Evolutionary conservation across 192 early-diverging fungal species (phyloP).

Genomic region (Coemansia sp.): DNA sequence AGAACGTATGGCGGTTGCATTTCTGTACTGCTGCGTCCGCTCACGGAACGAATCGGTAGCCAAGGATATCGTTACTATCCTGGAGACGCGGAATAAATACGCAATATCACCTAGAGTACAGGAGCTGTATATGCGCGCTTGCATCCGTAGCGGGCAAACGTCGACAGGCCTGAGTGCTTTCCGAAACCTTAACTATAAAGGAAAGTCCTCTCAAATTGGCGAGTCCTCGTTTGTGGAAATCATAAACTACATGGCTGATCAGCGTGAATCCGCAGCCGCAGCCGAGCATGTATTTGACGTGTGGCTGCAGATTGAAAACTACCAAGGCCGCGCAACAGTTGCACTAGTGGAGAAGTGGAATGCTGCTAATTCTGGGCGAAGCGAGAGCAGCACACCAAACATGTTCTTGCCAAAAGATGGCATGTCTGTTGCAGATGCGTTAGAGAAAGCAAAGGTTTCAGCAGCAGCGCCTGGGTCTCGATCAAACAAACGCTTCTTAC

Average conservation of each 20-base stretch:
- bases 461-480: background rate
- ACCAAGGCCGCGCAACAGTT: conserved; percentile 13
- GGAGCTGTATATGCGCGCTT: conserved; percentile 47
- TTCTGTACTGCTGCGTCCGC: conserved; percentile 39
- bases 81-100: background rate
- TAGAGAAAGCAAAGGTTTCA: conserved; percentile 1
- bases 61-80: background rate
- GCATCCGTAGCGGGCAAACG: conserved; percentile 10
- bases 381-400: background rate
- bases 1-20: conserved; percentile 13
- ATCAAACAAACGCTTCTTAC: conserved; percentile 20
- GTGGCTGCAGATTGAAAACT: conserved; percentile 25
- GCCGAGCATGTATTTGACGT: conserved; percentile 42
- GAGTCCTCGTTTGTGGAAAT: conserved; percentile 27
- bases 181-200: conserved; percentile 25
- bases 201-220: background rate
- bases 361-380: background rate
- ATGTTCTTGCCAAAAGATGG: conserved; percentile 13
- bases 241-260: conserved; percentile 19
- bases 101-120: conserved; percentile 9
- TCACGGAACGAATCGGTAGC: conserved; percentile 22
- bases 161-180: conserved; percentile 17
- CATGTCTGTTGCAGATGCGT: conserved; percentile 2
- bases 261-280: conserved; percentile 17
- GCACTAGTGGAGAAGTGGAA: conserved; percentile 17